Conservation (phyloP, 805 yeast species). For the Phaffomyces opuntiae region DNA sequence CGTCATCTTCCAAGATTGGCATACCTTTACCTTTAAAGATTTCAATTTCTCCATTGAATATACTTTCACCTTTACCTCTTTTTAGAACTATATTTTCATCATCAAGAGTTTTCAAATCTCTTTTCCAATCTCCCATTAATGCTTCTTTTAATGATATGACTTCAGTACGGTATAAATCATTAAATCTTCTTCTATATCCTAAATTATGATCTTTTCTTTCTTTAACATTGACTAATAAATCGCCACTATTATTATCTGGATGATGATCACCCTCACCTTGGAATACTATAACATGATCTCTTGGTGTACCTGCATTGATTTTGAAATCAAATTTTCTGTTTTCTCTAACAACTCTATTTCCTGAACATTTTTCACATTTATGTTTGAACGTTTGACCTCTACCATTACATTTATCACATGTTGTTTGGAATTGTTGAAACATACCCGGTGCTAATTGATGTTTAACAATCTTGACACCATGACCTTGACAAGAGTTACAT, state of each 20-base stretch:
- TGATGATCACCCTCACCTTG: constrained; percentile 77
- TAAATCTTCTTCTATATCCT: constrained; percentile 82
- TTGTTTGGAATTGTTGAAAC: constrained; percentile 75
- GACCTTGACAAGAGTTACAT: constrained; percentile 70
- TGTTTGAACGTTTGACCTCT: constrained; percentile 59
- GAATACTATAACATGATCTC: constrained; percentile 50
- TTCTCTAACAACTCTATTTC: constrained; percentile 54
- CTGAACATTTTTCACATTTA: constrained; percentile 65
- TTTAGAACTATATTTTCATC: constrained; percentile 34
- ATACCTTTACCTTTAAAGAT: constrained; percentile 71
- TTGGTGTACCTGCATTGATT: constrained; percentile 62
- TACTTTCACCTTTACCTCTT: constrained; percentile 45
- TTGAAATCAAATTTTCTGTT: constrained; percentile 51
- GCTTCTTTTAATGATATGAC: constrained; percentile 69
- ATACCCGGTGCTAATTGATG: constrained; percentile 85
- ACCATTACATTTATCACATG: constrained; percentile 79
- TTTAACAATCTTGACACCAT: constrained; percentile 57
- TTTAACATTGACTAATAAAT: constrained; percentile 51
- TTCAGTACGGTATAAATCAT: constrained; percentile 75
- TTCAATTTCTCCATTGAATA: constrained; percentile 67
- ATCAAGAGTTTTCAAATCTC: constrained; percentile 64
- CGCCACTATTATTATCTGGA: constrained; percentile 82
- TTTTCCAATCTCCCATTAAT: constrained; percentile 69
- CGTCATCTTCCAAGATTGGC: constrained; percentile 50
- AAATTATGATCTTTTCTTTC: constrained; percentile 53